phyloP scores from a whole-genome alignment of 495 filamentous ascomycete genomes.

The Astrothelium subdiscretum region DNA sequence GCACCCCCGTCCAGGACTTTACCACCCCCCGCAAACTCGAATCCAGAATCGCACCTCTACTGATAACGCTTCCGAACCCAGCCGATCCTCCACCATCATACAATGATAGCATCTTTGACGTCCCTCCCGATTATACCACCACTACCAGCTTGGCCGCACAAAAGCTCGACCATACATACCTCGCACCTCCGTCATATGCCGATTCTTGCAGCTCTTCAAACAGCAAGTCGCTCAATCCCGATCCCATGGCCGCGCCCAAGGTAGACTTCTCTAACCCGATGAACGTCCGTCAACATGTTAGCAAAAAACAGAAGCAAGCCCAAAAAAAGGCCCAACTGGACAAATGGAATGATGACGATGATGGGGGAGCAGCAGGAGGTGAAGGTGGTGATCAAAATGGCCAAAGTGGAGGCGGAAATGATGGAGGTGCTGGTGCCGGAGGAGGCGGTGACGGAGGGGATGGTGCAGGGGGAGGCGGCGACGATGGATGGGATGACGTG shows the following conservation, averaged over 20 bases:
- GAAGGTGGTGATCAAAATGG: conserved; percentile 21
- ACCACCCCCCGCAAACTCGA: background rate
- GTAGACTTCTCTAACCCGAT: conserved; percentile 9
- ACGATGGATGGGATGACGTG: conserved; percentile 27
- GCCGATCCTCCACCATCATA: conserved; percentile 19
- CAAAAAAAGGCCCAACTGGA: conserved; percentile 9
- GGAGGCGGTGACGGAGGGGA: conserved; percentile 19
- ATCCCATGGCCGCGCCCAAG: background rate
- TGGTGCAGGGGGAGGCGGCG: conserved; percentile 27
- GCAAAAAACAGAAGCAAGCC: conserved; percentile 24
- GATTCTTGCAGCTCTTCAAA: background rate
- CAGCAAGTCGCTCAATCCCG: background rate
- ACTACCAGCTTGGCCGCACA: conserved; percentile 20
- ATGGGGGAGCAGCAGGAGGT: conserved; percentile 26
- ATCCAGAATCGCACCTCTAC: background rate
- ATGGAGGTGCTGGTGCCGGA: conserved; percentile 19
- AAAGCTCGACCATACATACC: background rate
- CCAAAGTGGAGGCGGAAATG: conserved; percentile 20
- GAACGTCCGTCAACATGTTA: conserved; percentile 15
- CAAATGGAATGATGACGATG: conserved; percentile 23
- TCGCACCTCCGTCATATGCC: background rate
- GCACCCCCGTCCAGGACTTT: background rate
- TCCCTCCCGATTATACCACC: conserved; percentile 26
- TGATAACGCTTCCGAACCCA: background rate
- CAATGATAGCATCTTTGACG: conserved; percentile 21